Percentiles rank a stretch among this genome's conserved stretches.
Evolutionary conservation across 2,329 filamentous ascomycete genomes (phyloP).

Genomic region (Diaporthe citrichinensis): DNA sequence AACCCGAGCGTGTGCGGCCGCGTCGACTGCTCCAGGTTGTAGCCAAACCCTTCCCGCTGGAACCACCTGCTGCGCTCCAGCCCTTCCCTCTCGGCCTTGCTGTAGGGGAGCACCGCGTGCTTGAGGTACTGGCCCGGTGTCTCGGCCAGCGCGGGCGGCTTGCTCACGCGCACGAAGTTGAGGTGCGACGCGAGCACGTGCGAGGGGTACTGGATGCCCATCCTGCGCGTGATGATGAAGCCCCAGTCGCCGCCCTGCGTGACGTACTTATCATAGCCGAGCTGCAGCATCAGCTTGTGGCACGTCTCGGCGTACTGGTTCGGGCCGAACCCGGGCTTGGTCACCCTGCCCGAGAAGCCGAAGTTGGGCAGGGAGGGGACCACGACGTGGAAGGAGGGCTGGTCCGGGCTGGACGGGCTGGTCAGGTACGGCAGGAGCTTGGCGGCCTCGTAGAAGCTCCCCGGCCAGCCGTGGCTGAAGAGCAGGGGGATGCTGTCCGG

Average conservation of each 20-base stretch:
- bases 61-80: conserved; percentile 72
- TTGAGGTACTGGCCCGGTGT: conserved; percentile 71
- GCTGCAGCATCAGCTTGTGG: conserved; percentile 56
- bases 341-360: conserved; percentile 56
- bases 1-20: conserved; percentile 82
- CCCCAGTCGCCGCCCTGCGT: conserved; percentile 82
- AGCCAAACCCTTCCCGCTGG: conserved; percentile 67
- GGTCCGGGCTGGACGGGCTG: conserved; percentile 44
- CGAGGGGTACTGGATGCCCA: conserved; percentile 71
- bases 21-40: conserved; percentile 73
- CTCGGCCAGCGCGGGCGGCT: conserved; percentile 62
- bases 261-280: conserved; percentile 56
- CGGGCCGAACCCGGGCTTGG: conserved; percentile 50
- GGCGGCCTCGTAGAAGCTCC: conserved; percentile 55
- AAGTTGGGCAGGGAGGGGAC: conserved; percentile 61
- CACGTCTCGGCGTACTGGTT: conserved; percentile 50
- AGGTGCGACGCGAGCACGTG: conserved; percentile 72
- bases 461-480: conserved; percentile 60
- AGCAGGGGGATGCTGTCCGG: conserved; percentile 56
- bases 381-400: conserved; percentile 61
- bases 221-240: conserved; percentile 72
- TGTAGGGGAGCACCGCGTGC: conserved; percentile 68
- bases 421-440: conserved; percentile 53
- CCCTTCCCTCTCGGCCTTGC: conserved; percentile 63
- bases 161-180: conserved; percentile 63